Conservation (phyloP, 208 protist genomes). For the Leishmania amazonensis region DNA sequence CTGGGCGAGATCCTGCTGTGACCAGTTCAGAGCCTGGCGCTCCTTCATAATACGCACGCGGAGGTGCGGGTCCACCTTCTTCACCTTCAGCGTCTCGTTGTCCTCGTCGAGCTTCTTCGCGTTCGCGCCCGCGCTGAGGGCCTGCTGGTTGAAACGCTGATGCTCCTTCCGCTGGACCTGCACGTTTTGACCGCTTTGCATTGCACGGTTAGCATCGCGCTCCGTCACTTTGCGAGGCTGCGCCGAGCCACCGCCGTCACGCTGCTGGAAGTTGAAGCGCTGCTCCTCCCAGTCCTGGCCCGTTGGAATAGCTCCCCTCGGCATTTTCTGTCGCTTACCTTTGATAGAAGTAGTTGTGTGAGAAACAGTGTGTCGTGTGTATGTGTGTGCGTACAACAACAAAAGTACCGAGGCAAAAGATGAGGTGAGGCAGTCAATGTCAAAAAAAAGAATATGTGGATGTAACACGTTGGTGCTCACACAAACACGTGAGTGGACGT, state of each 20-base stretch:
- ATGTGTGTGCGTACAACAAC: neutral
- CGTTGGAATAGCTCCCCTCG: slow-evolving; percentile 44
- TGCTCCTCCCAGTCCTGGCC: slow-evolving; percentile 92
- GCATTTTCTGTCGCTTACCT: slow-evolving; percentile 18
- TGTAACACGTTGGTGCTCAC: neutral
- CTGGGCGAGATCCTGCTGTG: slow-evolving; percentile 87
- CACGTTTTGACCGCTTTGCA: slow-evolving; percentile 73
- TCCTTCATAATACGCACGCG: slow-evolving; percentile 82
- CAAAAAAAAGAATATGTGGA: neutral
- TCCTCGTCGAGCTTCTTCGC: slow-evolving; percentile 92
- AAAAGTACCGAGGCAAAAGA: neutral
- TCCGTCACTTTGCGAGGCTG: slow-evolving; percentile 61
- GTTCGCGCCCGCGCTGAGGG: slow-evolving; percentile 62
- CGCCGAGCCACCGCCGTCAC: slow-evolving; percentile 19
- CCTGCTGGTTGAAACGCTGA: slow-evolving; percentile 72
- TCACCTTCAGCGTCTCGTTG: slow-evolving; percentile 81
- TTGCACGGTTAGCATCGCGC: slow-evolving; percentile 71
- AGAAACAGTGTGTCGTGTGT: neutral
- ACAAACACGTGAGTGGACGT: neutral
- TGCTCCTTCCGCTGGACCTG: slow-evolving; percentile 73
- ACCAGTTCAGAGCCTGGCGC: slow-evolving; percentile 86
- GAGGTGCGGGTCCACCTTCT: slow-evolving; percentile 81
- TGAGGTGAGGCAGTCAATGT: neutral
- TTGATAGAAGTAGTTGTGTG: slow-evolving; percentile 1
- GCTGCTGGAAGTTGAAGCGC: slow-evolving; percentile 79